Evolutionary conservation across 2,329 filamentous ascomycete genomes (phyloP).

Genomic region (Colletotrichum sidae): DNA sequence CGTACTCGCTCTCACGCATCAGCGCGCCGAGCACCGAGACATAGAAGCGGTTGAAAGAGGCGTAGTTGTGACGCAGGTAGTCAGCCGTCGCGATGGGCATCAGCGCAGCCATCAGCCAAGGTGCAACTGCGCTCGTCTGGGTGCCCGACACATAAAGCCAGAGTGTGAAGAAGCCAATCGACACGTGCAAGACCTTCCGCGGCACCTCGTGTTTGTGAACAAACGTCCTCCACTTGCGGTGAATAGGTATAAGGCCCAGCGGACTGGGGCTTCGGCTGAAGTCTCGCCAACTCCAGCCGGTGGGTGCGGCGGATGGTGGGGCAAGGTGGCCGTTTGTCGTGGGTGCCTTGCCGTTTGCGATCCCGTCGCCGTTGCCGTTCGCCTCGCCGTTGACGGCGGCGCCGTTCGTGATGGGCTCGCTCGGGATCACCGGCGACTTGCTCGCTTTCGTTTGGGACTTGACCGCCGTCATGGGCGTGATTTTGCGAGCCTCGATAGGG

Average conservation of each 20-base stretch:
- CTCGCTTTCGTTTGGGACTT: conserved; percentile 52
- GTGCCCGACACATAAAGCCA: conserved; percentile 85
- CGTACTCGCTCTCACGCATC: conserved; percentile 97
- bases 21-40: conserved; percentile 86
- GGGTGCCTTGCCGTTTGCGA: conserved; percentile 43
- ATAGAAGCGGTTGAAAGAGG: conserved; percentile 87
- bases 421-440: conserved; percentile 41
- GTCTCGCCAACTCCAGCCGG: conserved; percentile 83
- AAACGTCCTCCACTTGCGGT: conserved; percentile 89
- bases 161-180: conserved; percentile 93
- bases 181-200: conserved; percentile 91
- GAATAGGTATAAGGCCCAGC: conserved; percentile 93
- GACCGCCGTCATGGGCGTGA: conserved; percentile 64
- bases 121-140: conserved; percentile 82
- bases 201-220: conserved; percentile 98
- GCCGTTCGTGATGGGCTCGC: conserved; percentile 39
- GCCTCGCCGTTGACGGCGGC: conserved; percentile 39
- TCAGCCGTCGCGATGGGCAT: conserved; percentile 88
- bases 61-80: conserved; percentile 83
- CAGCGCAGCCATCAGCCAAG: conserved; percentile 82
- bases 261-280: conserved; percentile 93
- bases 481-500: conserved; percentile 65
- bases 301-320: conserved; percentile 67
- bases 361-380: conserved; percentile 40
- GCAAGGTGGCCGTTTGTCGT: conserved; percentile 76